phyloP scores from a whole-genome alignment of 2,329 filamentous ascomycete genomes.

The Penicillium polonicum region DNA sequence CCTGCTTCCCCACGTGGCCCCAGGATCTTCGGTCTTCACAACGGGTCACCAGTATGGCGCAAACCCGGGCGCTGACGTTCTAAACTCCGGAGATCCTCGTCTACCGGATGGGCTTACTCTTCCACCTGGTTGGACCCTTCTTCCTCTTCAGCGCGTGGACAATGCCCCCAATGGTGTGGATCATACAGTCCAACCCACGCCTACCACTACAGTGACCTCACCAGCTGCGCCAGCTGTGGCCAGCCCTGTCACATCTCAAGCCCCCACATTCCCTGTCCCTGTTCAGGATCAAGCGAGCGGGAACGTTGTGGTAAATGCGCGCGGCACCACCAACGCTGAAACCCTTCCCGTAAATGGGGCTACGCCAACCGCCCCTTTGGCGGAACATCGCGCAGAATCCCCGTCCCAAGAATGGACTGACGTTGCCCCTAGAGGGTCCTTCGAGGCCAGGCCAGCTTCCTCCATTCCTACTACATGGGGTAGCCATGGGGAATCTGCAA shows the following conservation, averaged over 20 bases:
- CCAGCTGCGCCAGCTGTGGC: constrained; percentile 2
- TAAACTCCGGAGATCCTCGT: constrained; percentile 46
- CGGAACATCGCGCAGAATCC: constrained; percentile 22
- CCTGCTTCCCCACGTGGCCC: constrained; percentile 9
- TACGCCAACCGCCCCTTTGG: constrained; percentile 5
- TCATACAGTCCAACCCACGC: constrained; percentile 1
- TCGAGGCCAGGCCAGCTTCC: constrained; percentile 16
- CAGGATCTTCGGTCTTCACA: constrained; percentile 21
- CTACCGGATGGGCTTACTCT: constrained; percentile 53
- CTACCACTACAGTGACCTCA: constrained; percentile 2
- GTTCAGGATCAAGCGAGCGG: background rate
- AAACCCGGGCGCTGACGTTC: constrained; percentile 29
- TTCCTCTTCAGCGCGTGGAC: constrained; percentile 29
- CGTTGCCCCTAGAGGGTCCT: constrained; percentile 17
- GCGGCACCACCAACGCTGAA: background rate
- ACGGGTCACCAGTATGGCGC: constrained; percentile 33
- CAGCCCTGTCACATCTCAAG: background rate
- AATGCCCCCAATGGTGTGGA: constrained; percentile 4
- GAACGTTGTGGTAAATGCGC: background rate
- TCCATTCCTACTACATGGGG: constrained; percentile 18
- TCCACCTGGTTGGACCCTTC: constrained; percentile 50
- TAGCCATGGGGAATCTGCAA: background rate
- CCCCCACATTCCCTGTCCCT: constrained; percentile 1
- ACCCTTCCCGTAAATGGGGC: background rate
- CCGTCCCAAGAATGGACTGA: constrained; percentile 35